Base-by-base conservation (phyloP, 495 filamentous ascomycete genomes). In the Aspergillus asperescens region DNA sequence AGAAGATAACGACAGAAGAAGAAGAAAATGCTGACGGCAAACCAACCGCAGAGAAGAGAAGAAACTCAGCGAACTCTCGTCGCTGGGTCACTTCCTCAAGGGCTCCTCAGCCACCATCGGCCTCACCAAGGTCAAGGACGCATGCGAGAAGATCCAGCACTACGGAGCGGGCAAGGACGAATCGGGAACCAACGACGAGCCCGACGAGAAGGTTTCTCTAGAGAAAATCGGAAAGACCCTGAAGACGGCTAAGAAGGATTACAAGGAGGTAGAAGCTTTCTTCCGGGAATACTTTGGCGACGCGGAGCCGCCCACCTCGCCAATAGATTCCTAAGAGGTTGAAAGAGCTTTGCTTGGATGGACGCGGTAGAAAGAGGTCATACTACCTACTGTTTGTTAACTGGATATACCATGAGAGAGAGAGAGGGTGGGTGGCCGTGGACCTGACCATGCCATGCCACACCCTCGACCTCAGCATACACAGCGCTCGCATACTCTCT, bases 31-130 rank as follows among this genome's bases (percentile, higher is more conserved):
- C 63, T 29, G 42, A 31, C 40, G 44, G 12, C 54, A 53, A 48
- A n/a, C n/a, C 58, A 19, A 3, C 3, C 35, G 39, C 23, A 96
- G 92, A 29, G 63, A 78, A 55, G 59, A 75, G 9, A 72, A 74
- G 54, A 76, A 95, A 52, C 83, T 96, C 31, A 66, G 66, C 3
- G 72, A 82, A 49, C 83, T 98, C 13, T 96, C 91, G 15, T 75
- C 75, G 13, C 82, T 95, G 22, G 93, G 93, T 20, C 93, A 98
- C 71, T 98, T 96, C 74, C 75, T 98, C 48, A 98, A 98, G 70
- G 93, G 93, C 32, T 96, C 92, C n/a, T 96, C 92, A 8, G 93
- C 93, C 16, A 97, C 94, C 6, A 82, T 98, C 44, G 93, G 93
- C 19, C 80, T 98, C 32, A 88, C 76, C 59, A 94, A 95, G 71